Base-by-base conservation (phyloP, 495 filamentous ascomycete genomes). In the Chaetomidium leptoderma region DNA sequence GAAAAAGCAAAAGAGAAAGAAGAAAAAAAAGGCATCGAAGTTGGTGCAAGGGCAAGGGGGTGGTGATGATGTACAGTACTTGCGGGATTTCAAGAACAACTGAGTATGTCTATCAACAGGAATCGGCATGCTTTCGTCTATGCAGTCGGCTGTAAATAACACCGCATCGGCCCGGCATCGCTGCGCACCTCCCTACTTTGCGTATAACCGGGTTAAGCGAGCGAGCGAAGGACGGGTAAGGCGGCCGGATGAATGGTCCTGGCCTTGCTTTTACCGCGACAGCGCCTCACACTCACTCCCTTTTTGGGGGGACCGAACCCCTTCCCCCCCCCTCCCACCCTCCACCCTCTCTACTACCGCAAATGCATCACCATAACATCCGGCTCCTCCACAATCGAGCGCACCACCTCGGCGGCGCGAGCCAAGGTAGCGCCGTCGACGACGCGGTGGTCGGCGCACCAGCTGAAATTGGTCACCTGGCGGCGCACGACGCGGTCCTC, bases 351-450 rank as follows among this genome's bases (percentile, higher is more conserved):
- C 11, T 24, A 9, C 24, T 70, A 78, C 59, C 79, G 68, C 59
- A 83, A 70, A 61, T 81, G 76, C 66, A 86, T 79, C 45, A 96
- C 73, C 91, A 97, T 93, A 47, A 79, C 77, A 71, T 88, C 91
- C 3, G 91, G 87, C 60, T 88, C 83, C 74, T 97, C 92, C 48
- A 96, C 78, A 39, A 87, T 85, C 29, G 78, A 75, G 58, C 81
- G 82, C 35, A 97, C 86, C 59, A 82, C 79, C 59, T 89, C 89
- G 1, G 91, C 91, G 74, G 92, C 91, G 43, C 91, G 76, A 9
- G 95, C 95, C 83, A 96, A 87, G 27, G 88, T 95, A 30, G 91
- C 93, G 6, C 95, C 95, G 74, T 99, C 95, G 44, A 97, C 83
- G 49, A 97, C 85, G 6, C 95, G 77, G 74, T 99, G 95, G 72